Base-by-base conservation (phyloP, 345 rosid species). In the Linum tenue region DNA sequence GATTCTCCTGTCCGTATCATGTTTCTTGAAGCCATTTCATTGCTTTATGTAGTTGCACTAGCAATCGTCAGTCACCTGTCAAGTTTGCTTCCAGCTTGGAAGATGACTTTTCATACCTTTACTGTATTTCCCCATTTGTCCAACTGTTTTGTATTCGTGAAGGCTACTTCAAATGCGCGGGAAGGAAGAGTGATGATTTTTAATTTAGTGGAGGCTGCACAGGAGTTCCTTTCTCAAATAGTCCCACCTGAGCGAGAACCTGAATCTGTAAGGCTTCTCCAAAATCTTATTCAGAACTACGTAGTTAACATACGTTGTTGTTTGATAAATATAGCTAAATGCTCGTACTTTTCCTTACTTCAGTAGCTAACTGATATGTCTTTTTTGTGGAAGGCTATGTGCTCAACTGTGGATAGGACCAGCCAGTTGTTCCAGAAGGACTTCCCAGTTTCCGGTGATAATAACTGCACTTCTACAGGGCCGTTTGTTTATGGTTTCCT, bases 201-300 rank as follows among this genome's bases (percentile, higher is more conserved):
- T 74, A 92, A 90, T 82, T 78, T 92, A 78, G 98, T 92, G 71
- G 98, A 89, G 78, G 96, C 96, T 73, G 97, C 97, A 67, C 98
- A 92, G 80, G 98, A 92, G 74, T 92, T 92, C 77, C 80, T 92
- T 57, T 87, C 97, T 50, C 97, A 84, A 81, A 76, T 89, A 39
- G 83, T 81, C 68, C 92, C 96, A 11, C 67, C 67, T 7, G 72
- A 60, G 59, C 84, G 64, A 75, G 62, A 81, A 39, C 74, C 75
- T 39, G 78, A 83, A 71, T 53, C 84, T 77, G 95, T 92, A 82
- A 79, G 89, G 72, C 74, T 63, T 64, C 57, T 37, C 50, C 67
- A 50, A 70, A 56, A 56, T 56, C 44, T 17, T 39, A 48, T 4
- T 42, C 58, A 10, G 39, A 41, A 3, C 66, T 67, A 64, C 41